Percentiles rank a stretch among this genome's conserved stretches.
phyloP scores from a whole-genome alignment of 1,284 basidiomycete species.

The Kwoniella shivajii region DNA sequence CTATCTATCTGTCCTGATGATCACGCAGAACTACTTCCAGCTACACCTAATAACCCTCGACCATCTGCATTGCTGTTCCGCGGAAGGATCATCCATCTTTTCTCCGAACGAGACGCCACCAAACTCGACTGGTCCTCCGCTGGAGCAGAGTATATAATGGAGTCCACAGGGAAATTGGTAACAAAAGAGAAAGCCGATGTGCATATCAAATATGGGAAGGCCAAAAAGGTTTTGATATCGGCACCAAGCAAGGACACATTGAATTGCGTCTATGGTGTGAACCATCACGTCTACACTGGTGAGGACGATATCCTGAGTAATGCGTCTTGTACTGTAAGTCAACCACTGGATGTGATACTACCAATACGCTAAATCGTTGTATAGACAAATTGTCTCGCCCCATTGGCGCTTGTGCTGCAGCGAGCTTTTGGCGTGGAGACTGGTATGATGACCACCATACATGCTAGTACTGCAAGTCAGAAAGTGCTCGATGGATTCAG shows the following conservation, averaged over 20 bases:
- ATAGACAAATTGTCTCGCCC: constrained; percentile 55
- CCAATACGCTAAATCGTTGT: neutral
- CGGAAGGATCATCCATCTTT: constrained; percentile 51
- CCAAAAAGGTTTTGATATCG: constrained; percentile 55
- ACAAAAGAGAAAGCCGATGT: constrained; percentile 47
- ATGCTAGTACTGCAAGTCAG: constrained; percentile 54
- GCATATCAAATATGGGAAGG: constrained; percentile 47
- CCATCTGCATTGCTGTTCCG: constrained; percentile 44
- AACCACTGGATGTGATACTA: neutral
- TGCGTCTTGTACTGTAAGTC: constrained; percentile 53
- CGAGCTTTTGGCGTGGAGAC: constrained; percentile 52
- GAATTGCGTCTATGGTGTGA: constrained; percentile 54
- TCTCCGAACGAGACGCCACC: constrained; percentile 48
- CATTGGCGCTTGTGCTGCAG: constrained; percentile 52
- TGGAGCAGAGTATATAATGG: constrained; percentile 53
- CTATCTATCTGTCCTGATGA: constrained; percentile 38
- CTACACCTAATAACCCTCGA: constrained; percentile 37
- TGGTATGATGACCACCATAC: constrained; percentile 57
- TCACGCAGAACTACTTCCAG: constrained; percentile 40
- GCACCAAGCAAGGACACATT: constrained; percentile 51
- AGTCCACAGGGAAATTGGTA: constrained; percentile 52
- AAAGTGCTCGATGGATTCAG: constrained; percentile 55
- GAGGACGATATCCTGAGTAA: constrained; percentile 51
- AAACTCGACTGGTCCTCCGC: constrained; percentile 50
- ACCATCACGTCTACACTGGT: constrained; percentile 46